Percentiles rank a stretch among this genome's conserved stretches.
phyloP scores from a whole-genome alignment of 148 eudicot species.

The Chenopodium suecicum region DNA sequence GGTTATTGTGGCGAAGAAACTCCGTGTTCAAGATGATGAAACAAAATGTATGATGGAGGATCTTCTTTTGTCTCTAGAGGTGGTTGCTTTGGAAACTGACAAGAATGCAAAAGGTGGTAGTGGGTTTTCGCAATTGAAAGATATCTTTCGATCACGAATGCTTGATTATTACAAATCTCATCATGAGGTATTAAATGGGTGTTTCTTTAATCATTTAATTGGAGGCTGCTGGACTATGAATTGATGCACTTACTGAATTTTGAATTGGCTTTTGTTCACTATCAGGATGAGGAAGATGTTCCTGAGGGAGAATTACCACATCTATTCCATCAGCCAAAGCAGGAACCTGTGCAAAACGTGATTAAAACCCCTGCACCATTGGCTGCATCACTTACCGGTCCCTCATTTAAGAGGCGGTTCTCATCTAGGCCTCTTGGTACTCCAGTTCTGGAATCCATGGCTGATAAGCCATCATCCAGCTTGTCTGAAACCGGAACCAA shows the following conservation, averaged over 20 bases:
- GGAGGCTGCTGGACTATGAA: neutral
- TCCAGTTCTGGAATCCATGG: slow-evolving; percentile 17
- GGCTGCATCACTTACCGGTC: slow-evolving; percentile 55
- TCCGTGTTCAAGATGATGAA: slow-evolving; percentile 57
- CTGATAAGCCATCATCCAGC: slow-evolving; percentile 12
- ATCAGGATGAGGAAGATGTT: slow-evolving; percentile 60
- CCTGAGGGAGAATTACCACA: slow-evolving; percentile 70
- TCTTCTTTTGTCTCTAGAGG: slow-evolving; percentile 48
- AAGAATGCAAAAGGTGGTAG: slow-evolving; percentile 33
- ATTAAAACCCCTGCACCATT: slow-evolving; percentile 15
- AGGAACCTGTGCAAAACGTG: slow-evolving; percentile 22
- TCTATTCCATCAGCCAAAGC: slow-evolving; percentile 46
- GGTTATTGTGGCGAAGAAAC: slow-evolving; percentile 55
- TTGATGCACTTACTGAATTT: neutral
- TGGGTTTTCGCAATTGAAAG: slow-evolving; percentile 43
- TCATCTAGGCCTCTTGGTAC: slow-evolving; percentile 28
- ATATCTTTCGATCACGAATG: slow-evolving; percentile 51
- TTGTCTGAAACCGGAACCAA: slow-evolving; percentile 42
- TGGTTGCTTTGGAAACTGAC: slow-evolving; percentile 32
- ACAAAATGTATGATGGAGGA: slow-evolving; percentile 79
- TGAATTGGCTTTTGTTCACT: slow-evolving; percentile 2
- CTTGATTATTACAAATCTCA: slow-evolving; percentile 39
- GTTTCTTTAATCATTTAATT: neutral
- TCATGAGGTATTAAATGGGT: slow-evolving; percentile 43
- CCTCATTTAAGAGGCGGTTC: slow-evolving; percentile 50